phyloP scores from a whole-genome alignment of 1,284 basidiomycete species.

The Hemileia vastatrix region DNA sequence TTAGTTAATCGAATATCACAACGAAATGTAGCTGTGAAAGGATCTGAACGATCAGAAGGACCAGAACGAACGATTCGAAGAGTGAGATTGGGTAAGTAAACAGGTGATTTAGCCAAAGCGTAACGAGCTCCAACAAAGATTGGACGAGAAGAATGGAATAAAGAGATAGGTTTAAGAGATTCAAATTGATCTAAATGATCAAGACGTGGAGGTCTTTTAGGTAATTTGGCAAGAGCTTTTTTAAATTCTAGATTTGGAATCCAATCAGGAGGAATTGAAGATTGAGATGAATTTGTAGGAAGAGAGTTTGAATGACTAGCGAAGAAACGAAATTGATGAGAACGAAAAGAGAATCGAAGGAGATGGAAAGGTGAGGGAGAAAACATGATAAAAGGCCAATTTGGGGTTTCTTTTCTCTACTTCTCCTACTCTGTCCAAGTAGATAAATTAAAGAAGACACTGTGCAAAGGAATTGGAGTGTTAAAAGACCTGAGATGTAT shows the following conservation, averaged over 20 bases:
- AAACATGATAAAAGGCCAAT: too few relatives aligned
- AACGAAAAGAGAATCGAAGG: too few relatives aligned
- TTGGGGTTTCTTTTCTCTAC: too few relatives aligned
- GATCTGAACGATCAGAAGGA: constrained; percentile 30
- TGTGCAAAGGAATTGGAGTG: too few relatives aligned
- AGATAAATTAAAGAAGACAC: too few relatives aligned
- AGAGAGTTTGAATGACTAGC: too few relatives aligned
- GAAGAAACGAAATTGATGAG: too few relatives aligned
- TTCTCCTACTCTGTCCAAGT: too few relatives aligned
- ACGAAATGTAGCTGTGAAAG: constrained; percentile 40
- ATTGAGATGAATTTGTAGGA: too few relatives aligned
- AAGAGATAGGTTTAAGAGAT: neutral
- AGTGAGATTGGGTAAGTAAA: constrained; percentile 37
- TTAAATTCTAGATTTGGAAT: constrained; percentile 2
- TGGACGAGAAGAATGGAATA: neutral
- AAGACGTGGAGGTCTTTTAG: constrained; percentile 1
- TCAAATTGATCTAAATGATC: neutral
- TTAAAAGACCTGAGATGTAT: too few relatives aligned
- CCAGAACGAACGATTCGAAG: constrained; percentile 35
- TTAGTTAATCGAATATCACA: constrained; percentile 37
- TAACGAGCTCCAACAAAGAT: constrained; percentile 4
- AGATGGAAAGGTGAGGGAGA: too few relatives aligned
- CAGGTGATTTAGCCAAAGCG: constrained; percentile 3
- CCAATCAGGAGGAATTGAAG: too few relatives aligned
- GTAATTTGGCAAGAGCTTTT: constrained; percentile 1